Evolutionary conservation across 495 filamentous ascomycete genomes (phyloP), one percentile per base, ranked within the genome.

Genomic region (Hapsidospora chrysogenum): DNA sequence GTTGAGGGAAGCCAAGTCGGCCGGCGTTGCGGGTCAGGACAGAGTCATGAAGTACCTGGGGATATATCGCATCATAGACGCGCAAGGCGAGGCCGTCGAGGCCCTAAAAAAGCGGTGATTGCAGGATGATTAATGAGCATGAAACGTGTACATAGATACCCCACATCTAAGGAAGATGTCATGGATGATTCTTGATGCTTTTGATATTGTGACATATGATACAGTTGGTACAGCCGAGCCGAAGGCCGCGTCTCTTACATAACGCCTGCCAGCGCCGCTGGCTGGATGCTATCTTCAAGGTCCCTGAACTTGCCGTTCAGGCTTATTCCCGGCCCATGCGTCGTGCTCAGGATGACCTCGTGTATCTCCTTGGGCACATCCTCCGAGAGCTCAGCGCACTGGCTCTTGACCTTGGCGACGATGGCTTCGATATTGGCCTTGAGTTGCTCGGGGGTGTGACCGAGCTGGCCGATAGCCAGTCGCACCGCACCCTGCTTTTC

Each of bases 281-380:
- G 63, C 40, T 54, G 59, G 22, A 72, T 35, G 26, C 41, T 54
- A 41, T 74, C 76, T 36, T 70, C 58, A 8, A 70, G 59, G 34
- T 73, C 51, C 36, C 53, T 70, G 57, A 89, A 81, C 20, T 69
- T 66, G 31, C 87, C 89, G 41, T 72, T 89, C 48, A 97, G 56
- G 47, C 72, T 78, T 64, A 97, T 80, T 3, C 85, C 89, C 3
- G 86, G 81, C 17, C 76, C 78, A 49, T 81, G 57, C 19, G 85
- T 92, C 1, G 85, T 83, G 60, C 82, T 85, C 45, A 97, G 60
- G n/a, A 93, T 86, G 47, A 97, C 83, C 62, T 97, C 92, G 45
- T 84, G 72, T 31, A 97, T 60, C 30, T 80, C 69, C 68, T 97
- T 97, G 36, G 60, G 65, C 25, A 79, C 66, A 41, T 63, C 66